These are phyloP conservation scores for Mycena alexandri DNA, from an alignment of 768 basidiomycete species.

Conservation along the genomic window DNA sequence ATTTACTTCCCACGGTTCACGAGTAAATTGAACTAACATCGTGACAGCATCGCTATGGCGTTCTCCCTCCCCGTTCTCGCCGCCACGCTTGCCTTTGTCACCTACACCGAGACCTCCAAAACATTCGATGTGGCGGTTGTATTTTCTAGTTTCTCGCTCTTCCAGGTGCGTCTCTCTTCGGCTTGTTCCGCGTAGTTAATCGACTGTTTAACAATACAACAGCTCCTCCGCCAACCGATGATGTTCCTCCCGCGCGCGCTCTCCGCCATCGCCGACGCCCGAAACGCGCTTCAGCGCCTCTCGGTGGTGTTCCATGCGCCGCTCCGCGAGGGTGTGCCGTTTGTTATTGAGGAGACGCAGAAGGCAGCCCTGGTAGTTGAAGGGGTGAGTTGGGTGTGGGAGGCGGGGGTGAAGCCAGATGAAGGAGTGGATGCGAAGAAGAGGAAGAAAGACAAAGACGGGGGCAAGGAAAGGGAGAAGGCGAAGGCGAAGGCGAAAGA, in stretches of 20 bases:
- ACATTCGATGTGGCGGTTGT: conserved; percentile 74
- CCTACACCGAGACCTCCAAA: conserved; percentile 68
- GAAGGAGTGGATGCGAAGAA: conserved; percentile 17
- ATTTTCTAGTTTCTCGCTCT: conserved; percentile 56
- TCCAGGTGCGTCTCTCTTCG: conserved; percentile 24
- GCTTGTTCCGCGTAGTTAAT: no score
- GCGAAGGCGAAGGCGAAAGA: not conserved
- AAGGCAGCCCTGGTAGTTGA: conserved; percentile 62
- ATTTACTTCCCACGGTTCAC: no score
- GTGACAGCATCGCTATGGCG: conserved; percentile 63
- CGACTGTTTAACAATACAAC: no score
- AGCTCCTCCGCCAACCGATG: conserved; percentile 78
- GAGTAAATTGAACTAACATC: no score
- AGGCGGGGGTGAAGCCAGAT: conserved; percentile 42
- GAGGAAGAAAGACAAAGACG: not conserved
- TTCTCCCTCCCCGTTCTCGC: conserved; percentile 74
- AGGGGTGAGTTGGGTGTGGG: conserved; percentile 75
- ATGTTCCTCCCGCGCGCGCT: conserved; percentile 75
- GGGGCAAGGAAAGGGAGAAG: not conserved
- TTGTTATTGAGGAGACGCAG: conserved; percentile 58
- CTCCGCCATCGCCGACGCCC: conserved; percentile 73
- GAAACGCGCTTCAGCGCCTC: conserved; percentile 70
- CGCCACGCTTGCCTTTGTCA: conserved; percentile 74
- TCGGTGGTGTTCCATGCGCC: conserved; percentile 67
- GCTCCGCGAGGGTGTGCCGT: conserved; percentile 52